Evolutionary conservation across 176 grass and related monocot species (phyloP).

Genomic region (Oryza meridionalis): DNA sequence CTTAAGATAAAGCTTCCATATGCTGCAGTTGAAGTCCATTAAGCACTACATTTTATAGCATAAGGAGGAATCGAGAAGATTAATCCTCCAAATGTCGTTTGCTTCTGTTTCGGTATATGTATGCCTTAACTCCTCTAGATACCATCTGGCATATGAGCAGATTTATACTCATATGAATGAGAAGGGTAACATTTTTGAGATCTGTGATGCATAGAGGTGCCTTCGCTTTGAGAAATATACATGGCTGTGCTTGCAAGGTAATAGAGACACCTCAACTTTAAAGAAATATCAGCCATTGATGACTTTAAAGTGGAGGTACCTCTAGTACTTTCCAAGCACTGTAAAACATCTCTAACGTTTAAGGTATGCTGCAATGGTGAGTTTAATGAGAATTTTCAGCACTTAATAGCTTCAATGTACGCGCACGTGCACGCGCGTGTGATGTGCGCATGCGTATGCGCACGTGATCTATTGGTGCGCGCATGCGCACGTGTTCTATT

Average conservation of each 20-base stretch:
- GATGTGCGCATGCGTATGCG: no score
- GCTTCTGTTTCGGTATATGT: background rate
- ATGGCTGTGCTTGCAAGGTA: background rate
- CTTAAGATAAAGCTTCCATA: slow-evolving; percentile 14
- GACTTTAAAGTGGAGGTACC: background rate
- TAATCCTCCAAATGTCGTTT: slow-evolving; percentile 17
- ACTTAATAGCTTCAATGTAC: background rate
- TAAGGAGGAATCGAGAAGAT: slow-evolving; percentile 31
- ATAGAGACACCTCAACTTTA: background rate
- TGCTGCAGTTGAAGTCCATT: slow-evolving; percentile 17
- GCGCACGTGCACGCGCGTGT: no score
- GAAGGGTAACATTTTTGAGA: background rate
- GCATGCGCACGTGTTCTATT: no score
- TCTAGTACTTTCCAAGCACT: background rate
- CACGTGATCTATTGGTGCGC: no score
- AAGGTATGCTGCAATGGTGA: slow-evolving; percentile 6
- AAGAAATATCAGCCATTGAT: background rate
- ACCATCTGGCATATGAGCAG: background rate
- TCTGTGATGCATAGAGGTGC: background rate
- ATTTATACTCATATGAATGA: background rate
- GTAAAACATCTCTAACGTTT: background rate
- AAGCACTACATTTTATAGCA: slow-evolving; percentile 6
- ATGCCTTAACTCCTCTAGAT: slow-evolving; percentile 14
- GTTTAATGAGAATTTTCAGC: background rate
- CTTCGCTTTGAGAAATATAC: background rate